phyloP scores from a whole-genome alignment of 2,329 filamentous ascomycete species.

The Alternaria alternata region DNA sequence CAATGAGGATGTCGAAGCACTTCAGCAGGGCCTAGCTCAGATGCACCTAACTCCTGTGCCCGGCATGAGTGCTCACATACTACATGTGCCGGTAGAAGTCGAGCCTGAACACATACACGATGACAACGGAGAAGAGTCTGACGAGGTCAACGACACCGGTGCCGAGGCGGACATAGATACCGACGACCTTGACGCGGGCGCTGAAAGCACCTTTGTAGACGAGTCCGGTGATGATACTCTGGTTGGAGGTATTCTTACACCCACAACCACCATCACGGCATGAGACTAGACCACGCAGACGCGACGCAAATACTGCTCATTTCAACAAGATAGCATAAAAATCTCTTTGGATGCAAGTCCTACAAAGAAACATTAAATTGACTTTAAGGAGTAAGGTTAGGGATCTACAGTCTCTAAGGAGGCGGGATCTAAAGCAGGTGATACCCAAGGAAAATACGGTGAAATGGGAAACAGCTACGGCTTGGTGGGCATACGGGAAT shows the following conservation, averaged over 20 bases:
- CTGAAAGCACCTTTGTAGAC: constrained; percentile 36
- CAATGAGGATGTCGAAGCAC: constrained; percentile 13
- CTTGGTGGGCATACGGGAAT: neutral
- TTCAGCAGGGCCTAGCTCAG: constrained; percentile 11
- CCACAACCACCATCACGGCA: constrained; percentile 19
- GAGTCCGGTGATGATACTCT: constrained; percentile 32
- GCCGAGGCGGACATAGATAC: constrained; percentile 40
- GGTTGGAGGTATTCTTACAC: constrained; percentile 26
- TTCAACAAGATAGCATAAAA: neutral
- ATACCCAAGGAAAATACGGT: neutral
- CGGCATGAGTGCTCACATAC: constrained; percentile 1
- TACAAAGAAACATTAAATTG: neutral
- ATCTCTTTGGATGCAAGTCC: neutral
- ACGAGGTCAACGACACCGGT: constrained; percentile 28
- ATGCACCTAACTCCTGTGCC: constrained; percentile 9
- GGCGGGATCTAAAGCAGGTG: neutral
- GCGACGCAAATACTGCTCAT: neutral
- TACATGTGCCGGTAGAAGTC: constrained; percentile 9
- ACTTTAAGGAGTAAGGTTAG: neutral
- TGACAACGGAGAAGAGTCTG: constrained; percentile 8
- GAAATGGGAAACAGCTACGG: neutral
- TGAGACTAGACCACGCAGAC: neutral
- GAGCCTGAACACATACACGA: constrained; percentile 19
- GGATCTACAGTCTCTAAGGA: neutral
- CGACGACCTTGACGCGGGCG: constrained; percentile 36